Conservation (phyloP, 2,329 filamentous ascomycete species). For the Diaporthe aspalathi region DNA sequence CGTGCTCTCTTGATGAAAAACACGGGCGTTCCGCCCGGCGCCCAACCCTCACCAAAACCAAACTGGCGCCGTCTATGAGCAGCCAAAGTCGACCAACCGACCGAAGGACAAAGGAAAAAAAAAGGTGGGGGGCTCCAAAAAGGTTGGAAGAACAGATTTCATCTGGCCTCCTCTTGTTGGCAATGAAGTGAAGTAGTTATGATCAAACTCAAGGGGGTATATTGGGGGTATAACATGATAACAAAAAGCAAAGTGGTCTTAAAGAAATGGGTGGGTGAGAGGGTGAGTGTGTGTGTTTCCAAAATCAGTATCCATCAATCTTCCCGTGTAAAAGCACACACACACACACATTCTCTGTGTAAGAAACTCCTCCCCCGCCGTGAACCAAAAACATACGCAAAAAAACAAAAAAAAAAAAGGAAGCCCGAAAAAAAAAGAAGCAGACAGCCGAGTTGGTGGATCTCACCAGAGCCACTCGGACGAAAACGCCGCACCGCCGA, state of each 20-base stretch:
- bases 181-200: background rate
- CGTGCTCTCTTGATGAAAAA: conserved; percentile 34
- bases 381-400: background rate
- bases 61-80: conserved; percentile 11
- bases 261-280: background rate
- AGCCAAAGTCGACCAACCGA: background rate
- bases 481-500: conserved; percentile 25
- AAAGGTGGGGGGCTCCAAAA: too few relatives aligned
- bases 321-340: conserved; percentile 4
- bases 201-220: conserved; percentile 31
- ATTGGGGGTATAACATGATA: conserved; percentile 32
- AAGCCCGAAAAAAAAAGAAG: too few relatives aligned
- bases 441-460: background rate
- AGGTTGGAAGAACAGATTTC: too few relatives aligned
- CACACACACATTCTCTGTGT: conserved; percentile 1
- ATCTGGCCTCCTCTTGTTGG: background rate
- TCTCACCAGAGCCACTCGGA: background rate
- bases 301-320: conserved; percentile 20
- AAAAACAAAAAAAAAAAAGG: background rate
- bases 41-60: background rate
- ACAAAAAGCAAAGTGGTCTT: conserved; percentile 10
- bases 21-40: background rate
- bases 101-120: conserved; percentile 14
- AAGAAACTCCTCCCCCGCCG: conserved; percentile 6
- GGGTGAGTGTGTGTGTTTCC: too few relatives aligned